A percentile compares a stretch with the other conserved stretches of the same genome.
Conservation (phyloP, 305 asterid species). For the Coffea humblotiana region DNA sequence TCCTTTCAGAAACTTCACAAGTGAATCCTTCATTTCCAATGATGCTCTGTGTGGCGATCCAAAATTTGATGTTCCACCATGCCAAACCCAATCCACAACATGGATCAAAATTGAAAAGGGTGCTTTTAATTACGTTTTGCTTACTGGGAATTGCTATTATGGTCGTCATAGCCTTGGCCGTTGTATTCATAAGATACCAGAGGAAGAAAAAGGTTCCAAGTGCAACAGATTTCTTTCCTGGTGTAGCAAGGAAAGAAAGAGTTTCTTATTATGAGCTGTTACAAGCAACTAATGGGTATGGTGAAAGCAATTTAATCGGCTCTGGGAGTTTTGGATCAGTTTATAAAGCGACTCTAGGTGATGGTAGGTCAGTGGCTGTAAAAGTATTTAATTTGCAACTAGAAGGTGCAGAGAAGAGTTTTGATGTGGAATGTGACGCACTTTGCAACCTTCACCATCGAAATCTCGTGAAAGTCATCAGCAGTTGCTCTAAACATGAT, state of each 20-base stretch:
- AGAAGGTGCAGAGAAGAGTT: neutral
- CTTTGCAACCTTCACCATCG: constrained; percentile 11
- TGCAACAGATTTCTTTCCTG: too few relatives aligned
- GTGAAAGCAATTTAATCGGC: constrained; percentile 5
- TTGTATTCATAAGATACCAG: neutral
- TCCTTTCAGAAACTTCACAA: constrained; percentile 21
- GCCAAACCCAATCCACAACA: neutral
- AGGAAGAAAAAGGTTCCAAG: neutral
- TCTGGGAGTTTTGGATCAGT: constrained; percentile 12
- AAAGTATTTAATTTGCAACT: neutral
- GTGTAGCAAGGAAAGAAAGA: neutral
- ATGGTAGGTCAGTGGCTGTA: neutral
- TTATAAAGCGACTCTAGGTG: neutral
- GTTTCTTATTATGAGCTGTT: constrained; percentile 10
- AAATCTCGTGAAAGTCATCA: constrained; percentile 13
- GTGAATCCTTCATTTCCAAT: constrained; percentile 19
- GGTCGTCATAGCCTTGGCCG: neutral
- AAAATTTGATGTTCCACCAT: constrained; percentile 13
- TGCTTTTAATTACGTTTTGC: neutral
- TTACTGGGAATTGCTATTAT: neutral
- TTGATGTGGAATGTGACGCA: constrained; percentile 12
- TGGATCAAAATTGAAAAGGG: neutral
- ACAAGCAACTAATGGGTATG: neutral
- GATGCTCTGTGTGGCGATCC: constrained; percentile 16
- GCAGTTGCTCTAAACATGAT: neutral